Evolutionary conservation across 179 eudicot species (phyloP), one percentile per base, ranked within the genome.

Genomic region (Heliamphora pulchella): DNA sequence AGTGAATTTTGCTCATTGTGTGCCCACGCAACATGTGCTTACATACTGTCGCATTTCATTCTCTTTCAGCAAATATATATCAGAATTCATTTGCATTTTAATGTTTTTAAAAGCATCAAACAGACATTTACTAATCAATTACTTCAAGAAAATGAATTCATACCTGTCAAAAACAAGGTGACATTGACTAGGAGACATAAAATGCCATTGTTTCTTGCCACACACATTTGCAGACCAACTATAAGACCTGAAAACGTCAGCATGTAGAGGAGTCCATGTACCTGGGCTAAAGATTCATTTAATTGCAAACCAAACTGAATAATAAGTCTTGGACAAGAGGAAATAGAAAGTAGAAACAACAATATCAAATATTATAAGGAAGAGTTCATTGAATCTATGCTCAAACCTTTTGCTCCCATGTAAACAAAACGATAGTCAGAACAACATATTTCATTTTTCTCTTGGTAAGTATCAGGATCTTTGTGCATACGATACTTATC

Each of bases 191-290:
- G 98, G 99, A 82, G 97, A 83, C 79, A 94, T 88, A 83, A 94
- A 89, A 86, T 91, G 85, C 99, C 99, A 96, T 80, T 89, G 83
- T 78, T 96, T 96, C 84, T 83, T 86, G 79, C 99, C 99, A 87
- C 98, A 92, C 1, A 94, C 95, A 87, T 96, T 96, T 13, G 98
- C 98, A 53, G 99, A 96, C 99, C 99, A 96, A 84, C 99, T 96
- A 80, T 91, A 96, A 76, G 99, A 96, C 88, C 97, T 88, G 82
- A 96, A 96, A 84, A 96, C 98, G 80, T 96, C 99, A 62, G 99
- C 99, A 85, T 94, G 99, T 74, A 96, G 87, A 82, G 99, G 98
- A 78, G 99, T 96, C 98, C 99, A 96, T 77, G 99, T 96, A 80
- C 99, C 99, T 96, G 87, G 68, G 18, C 63, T 17, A 0, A 62